Evolutionary conservation across 371 early-diverging fungal genomes (phyloP).

Genomic region (Lichtheimia corymbifera): DNA sequence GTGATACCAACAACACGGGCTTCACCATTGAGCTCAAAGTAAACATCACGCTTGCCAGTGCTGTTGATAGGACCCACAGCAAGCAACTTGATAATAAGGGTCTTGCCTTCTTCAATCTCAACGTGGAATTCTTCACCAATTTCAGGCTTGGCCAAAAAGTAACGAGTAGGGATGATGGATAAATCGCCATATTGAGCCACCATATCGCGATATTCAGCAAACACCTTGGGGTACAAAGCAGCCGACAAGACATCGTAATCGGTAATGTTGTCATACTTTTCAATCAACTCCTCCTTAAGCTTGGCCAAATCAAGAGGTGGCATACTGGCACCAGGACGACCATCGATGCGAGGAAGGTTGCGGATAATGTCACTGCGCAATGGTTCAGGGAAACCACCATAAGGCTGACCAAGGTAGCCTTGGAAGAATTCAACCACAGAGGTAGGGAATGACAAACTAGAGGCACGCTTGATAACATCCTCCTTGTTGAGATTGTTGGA

Average conservation of each 20-base stretch:
- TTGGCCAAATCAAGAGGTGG: slow-evolving; percentile 75
- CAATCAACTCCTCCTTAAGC: slow-evolving; percentile 70
- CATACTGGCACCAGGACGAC: slow-evolving; percentile 88
- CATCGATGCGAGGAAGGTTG: slow-evolving; percentile 74
- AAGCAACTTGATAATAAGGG: slow-evolving; percentile 83
- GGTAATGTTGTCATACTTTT: slow-evolving; percentile 76
- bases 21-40: slow-evolving; percentile 95
- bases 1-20: slow-evolving; percentile 80
- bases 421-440: slow-evolving; percentile 96
- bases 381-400: slow-evolving; percentile 93
- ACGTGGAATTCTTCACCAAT: slow-evolving; percentile 88
- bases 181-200: slow-evolving; percentile 83
- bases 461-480: slow-evolving; percentile 77
- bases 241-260: slow-evolving; percentile 85
- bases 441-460: slow-evolving; percentile 85
- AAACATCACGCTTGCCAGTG: slow-evolving; percentile 88
- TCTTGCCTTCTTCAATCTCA: slow-evolving; percentile 88
- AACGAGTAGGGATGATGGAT: slow-evolving; percentile 85
- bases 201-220: slow-evolving; percentile 80
- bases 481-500: slow-evolving; percentile 76
- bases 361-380: slow-evolving; percentile 83
- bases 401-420: slow-evolving; percentile 92
- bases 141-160: slow-evolving; percentile 85
- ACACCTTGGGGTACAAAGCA: slow-evolving; percentile 92
- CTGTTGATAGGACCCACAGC: slow-evolving; percentile 84